These are phyloP conservation scores for Penicillium antarcticum DNA, from an alignment of 495 filamentous ascomycete genomes.

Conservation along the genomic window DNA sequence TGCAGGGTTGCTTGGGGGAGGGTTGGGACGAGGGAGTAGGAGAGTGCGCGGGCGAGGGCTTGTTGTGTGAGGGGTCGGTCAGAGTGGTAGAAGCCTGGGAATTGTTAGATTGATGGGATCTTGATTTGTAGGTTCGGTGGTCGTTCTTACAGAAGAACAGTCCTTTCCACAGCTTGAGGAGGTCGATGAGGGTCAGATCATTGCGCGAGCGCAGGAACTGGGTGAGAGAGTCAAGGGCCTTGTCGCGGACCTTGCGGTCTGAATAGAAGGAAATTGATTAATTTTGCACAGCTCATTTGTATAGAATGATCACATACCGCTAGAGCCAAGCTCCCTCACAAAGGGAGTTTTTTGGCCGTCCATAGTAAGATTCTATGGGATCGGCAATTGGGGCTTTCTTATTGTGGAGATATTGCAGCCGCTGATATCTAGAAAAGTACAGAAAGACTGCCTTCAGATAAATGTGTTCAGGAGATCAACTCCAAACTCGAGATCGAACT, in stretches of 20 bases:
- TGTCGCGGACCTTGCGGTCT: constrained; percentile 81
- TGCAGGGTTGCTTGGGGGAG: constrained; percentile 54
- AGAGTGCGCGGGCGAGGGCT: constrained; percentile 73
- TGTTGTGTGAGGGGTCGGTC: constrained; percentile 87
- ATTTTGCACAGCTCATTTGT: background rate
- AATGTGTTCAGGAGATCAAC: background rate
- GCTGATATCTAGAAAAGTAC: background rate
- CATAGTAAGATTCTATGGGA: constrained; percentile 31
- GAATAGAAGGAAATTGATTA: constrained; percentile 2
- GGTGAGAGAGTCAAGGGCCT: constrained; percentile 74
- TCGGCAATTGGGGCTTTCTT: background rate
- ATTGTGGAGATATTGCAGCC: background rate
- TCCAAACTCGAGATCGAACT: constrained; percentile 1
- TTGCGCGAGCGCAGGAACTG: constrained; percentile 69
- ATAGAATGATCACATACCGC: constrained; percentile 49
- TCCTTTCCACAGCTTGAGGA: constrained; percentile 93
- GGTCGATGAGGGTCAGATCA: constrained; percentile 67
- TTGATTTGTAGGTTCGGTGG: background rate
- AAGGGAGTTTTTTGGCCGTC: constrained; percentile 63
- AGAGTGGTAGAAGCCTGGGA: constrained; percentile 79
- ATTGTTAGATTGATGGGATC: background rate
- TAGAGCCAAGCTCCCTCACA: constrained; percentile 72
- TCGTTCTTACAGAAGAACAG: constrained; percentile 75
- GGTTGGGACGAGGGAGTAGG: constrained; percentile 66
- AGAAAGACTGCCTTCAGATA: background rate